Percentiles rank a stretch among this genome's conserved stretches.
phyloP scores from a whole-genome alignment of 2,329 filamentous ascomycete genomes.

The Colletotrichum sp. region DNA sequence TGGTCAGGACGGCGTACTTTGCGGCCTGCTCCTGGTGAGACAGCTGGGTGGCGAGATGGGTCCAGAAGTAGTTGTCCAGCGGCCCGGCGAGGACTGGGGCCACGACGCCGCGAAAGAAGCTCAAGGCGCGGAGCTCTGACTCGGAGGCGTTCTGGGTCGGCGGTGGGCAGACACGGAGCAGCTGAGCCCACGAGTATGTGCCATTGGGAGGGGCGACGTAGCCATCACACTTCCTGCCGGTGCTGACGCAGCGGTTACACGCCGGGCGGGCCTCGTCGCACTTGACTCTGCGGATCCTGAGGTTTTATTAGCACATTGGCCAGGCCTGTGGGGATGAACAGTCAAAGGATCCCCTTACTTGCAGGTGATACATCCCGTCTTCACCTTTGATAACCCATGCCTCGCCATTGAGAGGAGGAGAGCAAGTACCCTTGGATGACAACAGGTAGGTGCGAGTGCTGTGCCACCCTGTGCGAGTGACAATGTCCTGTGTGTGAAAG shows the following conservation, averaged over 20 bases:
- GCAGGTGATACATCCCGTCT: slow-evolving; percentile 29
- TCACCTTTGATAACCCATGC: slow-evolving; percentile 21
- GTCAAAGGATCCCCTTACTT: slow-evolving; percentile 20
- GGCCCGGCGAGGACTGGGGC: slow-evolving; percentile 40
- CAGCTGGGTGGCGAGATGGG: slow-evolving; percentile 41
- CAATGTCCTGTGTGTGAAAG: not conserved
- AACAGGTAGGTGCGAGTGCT: not conserved
- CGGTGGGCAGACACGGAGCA: slow-evolving; percentile 30
- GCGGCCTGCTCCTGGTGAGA: slow-evolving; percentile 39
- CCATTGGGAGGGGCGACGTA: slow-evolving; percentile 23
- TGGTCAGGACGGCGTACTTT: slow-evolving; percentile 41
- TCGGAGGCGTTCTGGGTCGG: slow-evolving; percentile 27
- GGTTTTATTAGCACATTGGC: not conserved
- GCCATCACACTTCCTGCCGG: slow-evolving; percentile 35
- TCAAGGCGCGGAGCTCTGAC: slow-evolving; percentile 34
- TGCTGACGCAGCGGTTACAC: slow-evolving; percentile 29
- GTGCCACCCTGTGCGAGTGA: not conserved
- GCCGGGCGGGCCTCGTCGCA: slow-evolving; percentile 34
- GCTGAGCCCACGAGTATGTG: slow-evolving; percentile 36
- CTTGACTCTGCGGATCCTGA: slow-evolving; percentile 33
- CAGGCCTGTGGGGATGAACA: not conserved
- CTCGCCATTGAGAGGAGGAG: not conserved
- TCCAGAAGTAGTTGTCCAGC: slow-evolving; percentile 45
- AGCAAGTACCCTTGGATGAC: not conserved
- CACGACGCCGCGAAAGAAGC: slow-evolving; percentile 41